Percentiles rank a stretch among this genome's conserved stretches.
phyloP scores from a whole-genome alignment of 306 rosid genomes.

The Abrus pulchellus region DNA sequence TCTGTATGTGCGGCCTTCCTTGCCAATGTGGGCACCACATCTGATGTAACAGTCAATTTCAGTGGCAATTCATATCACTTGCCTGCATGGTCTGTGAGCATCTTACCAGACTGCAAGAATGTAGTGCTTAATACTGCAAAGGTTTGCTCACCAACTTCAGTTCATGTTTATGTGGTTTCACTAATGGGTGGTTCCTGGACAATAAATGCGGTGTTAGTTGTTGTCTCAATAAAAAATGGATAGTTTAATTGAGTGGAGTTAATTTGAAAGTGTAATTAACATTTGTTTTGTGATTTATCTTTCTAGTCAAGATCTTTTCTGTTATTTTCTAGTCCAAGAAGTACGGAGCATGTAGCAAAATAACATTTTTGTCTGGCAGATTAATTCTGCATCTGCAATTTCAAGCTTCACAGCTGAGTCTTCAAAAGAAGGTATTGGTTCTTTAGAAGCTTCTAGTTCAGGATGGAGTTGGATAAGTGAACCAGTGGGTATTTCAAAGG shows the following conservation, averaged over 20 bases:
- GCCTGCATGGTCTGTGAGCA: slow-evolving; percentile 99
- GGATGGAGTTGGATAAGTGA: slow-evolving; percentile 92
- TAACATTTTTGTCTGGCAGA: slow-evolving; percentile 59
- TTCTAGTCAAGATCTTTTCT: slow-evolving; percentile 19
- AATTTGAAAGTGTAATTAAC: background rate
- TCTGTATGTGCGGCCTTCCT: slow-evolving; percentile 90
- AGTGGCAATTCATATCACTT: slow-evolving; percentile 80
- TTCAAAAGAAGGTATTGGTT: slow-evolving; percentile 54
- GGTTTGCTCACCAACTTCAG: slow-evolving; percentile 62
- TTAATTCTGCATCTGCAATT: slow-evolving; percentile 73
- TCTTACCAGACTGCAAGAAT: slow-evolving; percentile 98
- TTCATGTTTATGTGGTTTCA: slow-evolving; percentile 30
- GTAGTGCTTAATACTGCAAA: slow-evolving; percentile 95
- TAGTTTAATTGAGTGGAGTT: slow-evolving; percentile 13
- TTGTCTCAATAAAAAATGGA: slow-evolving; percentile 21
- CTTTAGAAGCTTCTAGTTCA: slow-evolving; percentile 67
- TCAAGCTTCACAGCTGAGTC: slow-evolving; percentile 75
- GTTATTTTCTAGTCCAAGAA: slow-evolving; percentile 16
- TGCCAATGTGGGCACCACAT: slow-evolving; percentile 70
- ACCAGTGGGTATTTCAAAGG: slow-evolving; percentile 87
- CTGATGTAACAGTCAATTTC: slow-evolving; percentile 82
- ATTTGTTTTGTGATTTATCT: slow-evolving; percentile 26
- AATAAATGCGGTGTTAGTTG: background rate
- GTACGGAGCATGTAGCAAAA: slow-evolving; percentile 34
- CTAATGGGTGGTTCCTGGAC: background rate